Conservation (phyloP, 768 basidiomycete genomes). For the Vararia minispora region DNA sequence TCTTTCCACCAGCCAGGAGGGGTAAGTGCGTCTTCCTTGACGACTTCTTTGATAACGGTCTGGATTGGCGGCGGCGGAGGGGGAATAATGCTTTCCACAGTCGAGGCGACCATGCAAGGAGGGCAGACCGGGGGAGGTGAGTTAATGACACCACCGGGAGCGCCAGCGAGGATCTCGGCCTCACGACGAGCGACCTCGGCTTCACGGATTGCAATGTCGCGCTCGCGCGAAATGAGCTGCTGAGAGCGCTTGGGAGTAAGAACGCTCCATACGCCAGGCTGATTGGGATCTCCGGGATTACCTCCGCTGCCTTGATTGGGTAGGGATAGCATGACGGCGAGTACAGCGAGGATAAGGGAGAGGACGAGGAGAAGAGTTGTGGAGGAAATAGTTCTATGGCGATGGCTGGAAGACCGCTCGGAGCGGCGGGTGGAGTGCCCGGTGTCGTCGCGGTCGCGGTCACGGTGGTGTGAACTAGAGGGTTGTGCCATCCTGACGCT, state of each 20-base stretch:
- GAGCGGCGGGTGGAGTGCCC: slow-evolving; percentile 46
- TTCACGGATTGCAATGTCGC: slow-evolving; percentile 70
- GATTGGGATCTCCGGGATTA: slow-evolving; percentile 21
- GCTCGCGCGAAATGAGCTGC: slow-evolving; percentile 68
- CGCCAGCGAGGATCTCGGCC: slow-evolving; percentile 73
- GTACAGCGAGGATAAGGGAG: slow-evolving; percentile 74
- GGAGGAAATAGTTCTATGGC: slow-evolving; percentile 80
- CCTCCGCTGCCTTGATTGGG: slow-evolving; percentile 42
- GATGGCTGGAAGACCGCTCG: slow-evolving; percentile 53
- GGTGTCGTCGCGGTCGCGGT: slow-evolving; percentile 36
- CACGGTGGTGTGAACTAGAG: slow-evolving; percentile 70
- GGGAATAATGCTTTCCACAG: too few species aligned
- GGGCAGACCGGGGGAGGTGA: slow-evolving; percentile 44
- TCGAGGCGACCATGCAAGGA: slow-evolving; percentile 47
- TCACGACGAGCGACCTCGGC: slow-evolving; percentile 85
- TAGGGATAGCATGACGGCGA: slow-evolving; percentile 86
- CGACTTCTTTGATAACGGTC: slow-evolving; percentile 81
- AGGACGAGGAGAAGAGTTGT: slow-evolving; percentile 81
- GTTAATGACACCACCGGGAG: slow-evolving; percentile 70
- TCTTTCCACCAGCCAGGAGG: slow-evolving; percentile 73
- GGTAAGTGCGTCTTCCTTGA: slow-evolving; percentile 69
- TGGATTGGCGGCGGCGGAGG: slow-evolving; percentile 48
- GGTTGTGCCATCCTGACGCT: slow-evolving; percentile 84
- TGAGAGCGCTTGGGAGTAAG: slow-evolving; percentile 78
- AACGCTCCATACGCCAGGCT: slow-evolving; percentile 55